phyloP scores from a whole-genome alignment of 192 early-diverging fungal genomes.

The Gaertneriomyces semiglobifer region DNA sequence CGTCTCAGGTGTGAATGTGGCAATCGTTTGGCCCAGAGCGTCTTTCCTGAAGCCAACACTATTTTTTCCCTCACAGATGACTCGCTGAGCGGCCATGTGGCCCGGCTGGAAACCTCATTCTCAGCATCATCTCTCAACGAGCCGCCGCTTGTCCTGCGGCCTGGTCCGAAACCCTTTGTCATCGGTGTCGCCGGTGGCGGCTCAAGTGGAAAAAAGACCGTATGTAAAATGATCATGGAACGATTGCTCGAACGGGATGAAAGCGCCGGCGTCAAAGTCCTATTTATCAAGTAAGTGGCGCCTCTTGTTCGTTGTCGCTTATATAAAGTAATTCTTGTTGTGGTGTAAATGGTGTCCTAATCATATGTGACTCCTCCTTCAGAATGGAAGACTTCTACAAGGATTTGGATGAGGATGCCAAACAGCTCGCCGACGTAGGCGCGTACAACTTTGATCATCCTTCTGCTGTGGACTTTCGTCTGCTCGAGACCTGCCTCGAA shows the following conservation, averaged over 20 bases:
- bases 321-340: background rate
- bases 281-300: constrained; percentile 12
- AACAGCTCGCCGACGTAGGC: constrained; percentile 12
- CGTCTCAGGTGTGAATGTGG: too few relatives aligned
- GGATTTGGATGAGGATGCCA: constrained; percentile 21
- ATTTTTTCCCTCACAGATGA: too few relatives aligned
- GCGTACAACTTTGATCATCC: constrained; percentile 51
- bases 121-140: constrained; percentile 23
- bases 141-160: background rate
- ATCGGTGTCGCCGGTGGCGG: constrained; percentile 54
- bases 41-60: too few relatives aligned
- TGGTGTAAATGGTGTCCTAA: background rate
- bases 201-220: constrained; percentile 45
- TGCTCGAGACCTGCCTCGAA: constrained; percentile 55
- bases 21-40: too few relatives aligned
- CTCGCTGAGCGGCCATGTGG: too few relatives aligned
- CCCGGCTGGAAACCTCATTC: background rate
- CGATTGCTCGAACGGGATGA: constrained; percentile 27
- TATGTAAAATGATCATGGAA: constrained; percentile 44
- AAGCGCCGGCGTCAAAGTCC: constrained; percentile 18
- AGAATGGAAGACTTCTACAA: constrained; percentile 45
- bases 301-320: background rate
- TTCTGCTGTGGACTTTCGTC: constrained; percentile 73
- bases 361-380: background rate
- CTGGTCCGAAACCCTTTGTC: constrained; percentile 34